Percentiles rank a stretch among this genome's conserved stretches.
These are phyloP conservation scores for Nymphaea colorata DNA, from an alignment of 164 flowering plant genomes.

Conservation along the genomic window DNA sequence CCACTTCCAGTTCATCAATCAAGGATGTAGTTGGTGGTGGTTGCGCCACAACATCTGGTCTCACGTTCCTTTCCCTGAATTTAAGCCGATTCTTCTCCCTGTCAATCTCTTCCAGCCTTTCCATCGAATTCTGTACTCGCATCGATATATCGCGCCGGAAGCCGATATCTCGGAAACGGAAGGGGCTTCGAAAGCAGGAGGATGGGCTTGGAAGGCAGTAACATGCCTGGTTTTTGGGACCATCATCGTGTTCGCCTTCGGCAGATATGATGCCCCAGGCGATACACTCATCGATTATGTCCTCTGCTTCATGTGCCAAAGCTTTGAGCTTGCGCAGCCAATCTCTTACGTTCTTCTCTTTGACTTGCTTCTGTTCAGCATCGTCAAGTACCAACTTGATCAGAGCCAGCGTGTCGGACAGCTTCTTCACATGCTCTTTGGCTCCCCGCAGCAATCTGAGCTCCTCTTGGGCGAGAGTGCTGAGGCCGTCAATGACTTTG, in stretches of 20 bases:
- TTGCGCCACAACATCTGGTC: neutral
- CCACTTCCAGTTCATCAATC: neutral
- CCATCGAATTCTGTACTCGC: neutral
- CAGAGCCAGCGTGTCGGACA: too few relatives aligned
- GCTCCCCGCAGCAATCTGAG: too few relatives aligned
- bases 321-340: conserved; percentile 6
- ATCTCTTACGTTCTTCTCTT: conserved; percentile 4
- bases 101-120: neutral
- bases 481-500: too few relatives aligned
- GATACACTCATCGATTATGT: conserved; percentile 3
- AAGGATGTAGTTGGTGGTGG: neutral
- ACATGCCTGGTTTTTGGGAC: neutral
- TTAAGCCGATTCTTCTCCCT: neutral
- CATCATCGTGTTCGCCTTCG: neutral
- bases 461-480: too few relatives aligned
- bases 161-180: neutral
- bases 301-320: conserved; percentile 7
- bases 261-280: neutral
- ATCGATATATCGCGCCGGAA: too few relatives aligned
- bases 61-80: neutral
- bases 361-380: conserved; percentile 18
- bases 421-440: too few relatives aligned
- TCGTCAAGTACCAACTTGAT: conserved; percentile 4
- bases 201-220: neutral
- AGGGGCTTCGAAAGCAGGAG: too few relatives aligned